Base-by-base conservation (phyloP, 1,139 yeast genomes). In the Magnusiomyces suaveolens region DNA sequence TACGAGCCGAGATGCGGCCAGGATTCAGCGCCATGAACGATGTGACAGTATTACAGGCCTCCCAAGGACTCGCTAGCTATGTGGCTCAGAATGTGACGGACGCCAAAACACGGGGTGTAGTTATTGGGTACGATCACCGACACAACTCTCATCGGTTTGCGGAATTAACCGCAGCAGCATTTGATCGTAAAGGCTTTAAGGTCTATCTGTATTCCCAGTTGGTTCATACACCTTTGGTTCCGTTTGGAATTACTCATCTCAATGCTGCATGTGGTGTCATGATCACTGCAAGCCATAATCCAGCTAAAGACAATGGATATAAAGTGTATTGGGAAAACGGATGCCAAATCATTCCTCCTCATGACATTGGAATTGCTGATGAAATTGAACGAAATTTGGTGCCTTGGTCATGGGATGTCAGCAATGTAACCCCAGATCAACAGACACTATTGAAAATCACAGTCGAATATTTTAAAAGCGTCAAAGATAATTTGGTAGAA, bases 231-330 rank as follows among this genome's bases (percentile, higher is more conserved):
- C 98, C 98, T 0, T 69, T 88, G 67, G 97, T 92, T 1, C 97
- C 98, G 1, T 90, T 86, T 69, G 82, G 87, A 0, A 84, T 92
- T 32, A 87, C 85, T 60, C 65, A 73, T 43, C 75, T 72, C 56
- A 62, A 71, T 0, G 89, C 96, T 0, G 73, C 83, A 0, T 88
- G 83, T 52, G 98, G 97, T 39, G 86, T 92, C 1, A 92, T 92
- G 97, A 81, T 92, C 50, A 92, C 98, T 0, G 97, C 98, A 0
- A 87, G 96, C 54, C 98, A 92, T 69, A 92, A 92, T 65, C 97
- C 97, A 0, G 94, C 92, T 16, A 75, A 76, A 60, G 97, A 90
- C 66, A 92, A 92, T 65, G 98, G 98, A 0, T 92, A 88, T 71
- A 92, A 92, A 66, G 97, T 92, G 0, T 90, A 92, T 72, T 88